Percentiles rank a stretch among this genome's conserved stretches.
phyloP scores from a whole-genome alignment of 805 yeast genomes.

The Hanseniaspora opuntiae region DNA sequence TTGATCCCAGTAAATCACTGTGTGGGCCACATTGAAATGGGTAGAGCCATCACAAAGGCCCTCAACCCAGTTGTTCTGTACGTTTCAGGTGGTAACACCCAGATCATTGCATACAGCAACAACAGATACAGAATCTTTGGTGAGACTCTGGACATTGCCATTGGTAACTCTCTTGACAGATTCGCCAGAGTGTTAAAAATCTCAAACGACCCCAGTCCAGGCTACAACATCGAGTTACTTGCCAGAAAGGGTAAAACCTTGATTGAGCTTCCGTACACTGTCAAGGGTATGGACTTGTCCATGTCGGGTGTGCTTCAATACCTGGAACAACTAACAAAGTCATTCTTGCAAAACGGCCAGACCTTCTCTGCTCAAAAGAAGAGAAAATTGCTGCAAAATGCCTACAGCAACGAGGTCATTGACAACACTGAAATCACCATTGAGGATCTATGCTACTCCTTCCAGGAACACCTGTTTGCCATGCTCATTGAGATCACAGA shows the following conservation, averaged over 20 bases:
- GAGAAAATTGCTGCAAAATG: constrained; percentile 26
- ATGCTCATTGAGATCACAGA: constrained; percentile 97
- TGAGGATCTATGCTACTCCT: constrained; percentile 81
- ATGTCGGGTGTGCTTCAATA: constrained; percentile 90
- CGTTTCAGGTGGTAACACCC: constrained; percentile 98
- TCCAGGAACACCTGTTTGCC: constrained; percentile 84
- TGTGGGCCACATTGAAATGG: constrained; percentile 98
- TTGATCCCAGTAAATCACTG: constrained; percentile 94
- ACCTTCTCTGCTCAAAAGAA: constrained; percentile 26
- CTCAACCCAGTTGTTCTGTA: constrained; percentile 91
- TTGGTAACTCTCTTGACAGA: constrained; percentile 91
- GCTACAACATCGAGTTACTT: constrained; percentile 88
- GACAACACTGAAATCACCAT: constrained; percentile 36
- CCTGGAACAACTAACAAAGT: constrained; percentile 69
- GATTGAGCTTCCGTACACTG: constrained; percentile 83
- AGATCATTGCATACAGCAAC: constrained; percentile 88
- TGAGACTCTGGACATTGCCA: constrained; percentile 95
- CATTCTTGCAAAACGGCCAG: constrained; percentile 37
- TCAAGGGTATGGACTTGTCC: constrained; percentile 94
- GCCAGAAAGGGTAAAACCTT: constrained; percentile 53
- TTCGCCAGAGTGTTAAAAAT: constrained; percentile 85
- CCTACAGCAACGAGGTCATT: constrained; percentile 2
- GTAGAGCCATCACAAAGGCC: constrained; percentile 95
- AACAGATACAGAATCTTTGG: constrained; percentile 95
- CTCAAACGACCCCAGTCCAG: constrained; percentile 91